Evolutionary conservation across 2,329 filamentous ascomycete species (phyloP).

Genomic region (Aaosphaeria arxii): DNA sequence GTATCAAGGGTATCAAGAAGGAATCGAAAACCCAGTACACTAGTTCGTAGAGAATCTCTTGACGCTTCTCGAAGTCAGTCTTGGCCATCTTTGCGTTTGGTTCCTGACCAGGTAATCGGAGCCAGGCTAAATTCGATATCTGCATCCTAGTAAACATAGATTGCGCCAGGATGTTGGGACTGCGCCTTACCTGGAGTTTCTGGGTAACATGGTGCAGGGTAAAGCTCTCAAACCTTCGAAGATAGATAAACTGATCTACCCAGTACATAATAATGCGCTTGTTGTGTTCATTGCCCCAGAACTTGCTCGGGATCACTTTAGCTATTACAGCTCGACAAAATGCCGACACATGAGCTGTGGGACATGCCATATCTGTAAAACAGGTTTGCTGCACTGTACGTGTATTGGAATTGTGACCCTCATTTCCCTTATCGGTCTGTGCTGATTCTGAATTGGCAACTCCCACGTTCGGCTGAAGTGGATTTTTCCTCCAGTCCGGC

Average conservation of each 20-base stretch:
- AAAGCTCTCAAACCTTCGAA: conserved; percentile 79
- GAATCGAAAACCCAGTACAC: conserved; percentile 94
- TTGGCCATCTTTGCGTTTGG: conserved; percentile 57
- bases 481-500: conserved; percentile 22
- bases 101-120: conserved; percentile 54
- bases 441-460: conserved; percentile 3
- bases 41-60: conserved; percentile 78
- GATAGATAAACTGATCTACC: conserved; percentile 72
- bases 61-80: conserved; percentile 72
- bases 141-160: conserved; percentile 36
- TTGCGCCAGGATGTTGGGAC: conserved; percentile 5
- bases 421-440: conserved; percentile 3
- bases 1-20: conserved; percentile 79
- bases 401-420: conserved; percentile 1
- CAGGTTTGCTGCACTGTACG: conserved; percentile 19
- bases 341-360: conserved; percentile 68
- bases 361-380: conserved; percentile 67
- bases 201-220: conserved; percentile 76
- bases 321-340: conserved; percentile 78
- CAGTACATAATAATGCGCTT: conserved; percentile 59
- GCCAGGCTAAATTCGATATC: conserved; percentile 71
- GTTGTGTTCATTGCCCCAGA: conserved; percentile 74
- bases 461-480: conserved; percentile 13
- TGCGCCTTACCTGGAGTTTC: conserved; percentile 62
- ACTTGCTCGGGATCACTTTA: conserved; percentile 68